These are phyloP conservation scores for Pseudopediastrum boryanum DNA, from an alignment of 139 green algal genomes.

Conservation along the genomic window DNA sequence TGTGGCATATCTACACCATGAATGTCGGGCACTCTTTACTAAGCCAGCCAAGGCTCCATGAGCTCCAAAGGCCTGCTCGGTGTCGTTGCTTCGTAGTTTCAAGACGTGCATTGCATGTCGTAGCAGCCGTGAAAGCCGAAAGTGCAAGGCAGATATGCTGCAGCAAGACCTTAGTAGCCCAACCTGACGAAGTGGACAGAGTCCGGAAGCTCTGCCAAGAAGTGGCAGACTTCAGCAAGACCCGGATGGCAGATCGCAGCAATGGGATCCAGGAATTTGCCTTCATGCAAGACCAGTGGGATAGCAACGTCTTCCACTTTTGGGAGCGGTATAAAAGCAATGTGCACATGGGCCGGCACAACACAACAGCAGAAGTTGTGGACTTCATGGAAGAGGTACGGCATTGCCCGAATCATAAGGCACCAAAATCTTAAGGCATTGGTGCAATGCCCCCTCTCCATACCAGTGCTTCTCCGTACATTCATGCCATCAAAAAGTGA, in stretches of 20 bases:
- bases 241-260: constrained; percentile 34
- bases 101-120: too few relatives aligned
- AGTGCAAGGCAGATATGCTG: constrained; percentile 60
- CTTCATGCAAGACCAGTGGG: constrained; percentile 48
- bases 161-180: constrained; percentile 71
- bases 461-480: too few relatives aligned
- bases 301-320: constrained; percentile 67
- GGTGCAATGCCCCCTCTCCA: too few relatives aligned
- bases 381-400: constrained; percentile 65
- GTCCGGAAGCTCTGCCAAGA: constrained; percentile 59
- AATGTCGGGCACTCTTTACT: too few relatives aligned
- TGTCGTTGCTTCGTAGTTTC: too few relatives aligned
- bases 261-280: constrained; percentile 62
- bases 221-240: constrained; percentile 48
- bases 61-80: too few relatives aligned
- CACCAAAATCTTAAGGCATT: too few relatives aligned
- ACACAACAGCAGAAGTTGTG: constrained; percentile 42
- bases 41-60: too few relatives aligned
- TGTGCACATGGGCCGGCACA: constrained; percentile 57
- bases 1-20: too few relatives aligned
- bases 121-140: too few relatives aligned
- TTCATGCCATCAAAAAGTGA: too few relatives aligned
- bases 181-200: constrained; percentile 42
- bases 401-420: too few relatives aligned
- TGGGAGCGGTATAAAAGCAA: constrained; percentile 78